Conservation (phyloP, 306 rosid species). For the Vigna radiata region DNA sequence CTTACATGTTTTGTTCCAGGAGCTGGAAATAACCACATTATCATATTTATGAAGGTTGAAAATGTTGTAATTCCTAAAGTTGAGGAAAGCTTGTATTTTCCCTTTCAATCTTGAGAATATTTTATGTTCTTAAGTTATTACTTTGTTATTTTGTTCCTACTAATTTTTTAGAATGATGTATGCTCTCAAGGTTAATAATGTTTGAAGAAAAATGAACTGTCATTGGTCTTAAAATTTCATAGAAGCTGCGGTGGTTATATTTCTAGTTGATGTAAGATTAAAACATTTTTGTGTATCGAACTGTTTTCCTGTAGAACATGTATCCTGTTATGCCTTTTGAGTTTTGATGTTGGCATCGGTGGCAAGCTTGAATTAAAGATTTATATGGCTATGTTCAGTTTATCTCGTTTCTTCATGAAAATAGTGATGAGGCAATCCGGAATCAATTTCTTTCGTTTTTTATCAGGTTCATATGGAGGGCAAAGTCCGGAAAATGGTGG, state of each 20-base stretch:
- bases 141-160: background rate
- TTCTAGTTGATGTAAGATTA: too few species aligned
- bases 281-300: background rate
- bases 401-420: conserved; percentile 31
- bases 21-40: conserved; percentile 21
- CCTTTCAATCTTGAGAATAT: conserved; percentile 5
- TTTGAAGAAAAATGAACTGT: background rate
- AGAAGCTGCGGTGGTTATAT: background rate
- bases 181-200: background rate
- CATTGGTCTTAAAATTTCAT: background rate
- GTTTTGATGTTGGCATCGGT: conserved; percentile 15
- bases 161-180: background rate
- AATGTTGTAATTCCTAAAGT: conserved; percentile 12
- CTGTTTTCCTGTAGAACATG: conserved; percentile 1
- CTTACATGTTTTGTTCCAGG: conserved; percentile 6
- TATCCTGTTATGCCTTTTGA: conserved; percentile 14
- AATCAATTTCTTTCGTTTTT: conserved; percentile 37
- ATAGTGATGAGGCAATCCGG: conserved; percentile 21
- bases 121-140: conserved; percentile 13
- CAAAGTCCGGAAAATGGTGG: conserved; percentile 44
- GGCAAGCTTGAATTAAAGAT: conserved; percentile 27
- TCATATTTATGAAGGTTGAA: conserved; percentile 26
- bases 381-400: conserved; percentile 9
- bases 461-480: conserved; percentile 58
- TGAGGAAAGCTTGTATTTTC: conserved; percentile 19